Evolutionary conservation across 306 rosid species (phyloP).

Genomic region (Pachyrhizus erosus): DNA sequence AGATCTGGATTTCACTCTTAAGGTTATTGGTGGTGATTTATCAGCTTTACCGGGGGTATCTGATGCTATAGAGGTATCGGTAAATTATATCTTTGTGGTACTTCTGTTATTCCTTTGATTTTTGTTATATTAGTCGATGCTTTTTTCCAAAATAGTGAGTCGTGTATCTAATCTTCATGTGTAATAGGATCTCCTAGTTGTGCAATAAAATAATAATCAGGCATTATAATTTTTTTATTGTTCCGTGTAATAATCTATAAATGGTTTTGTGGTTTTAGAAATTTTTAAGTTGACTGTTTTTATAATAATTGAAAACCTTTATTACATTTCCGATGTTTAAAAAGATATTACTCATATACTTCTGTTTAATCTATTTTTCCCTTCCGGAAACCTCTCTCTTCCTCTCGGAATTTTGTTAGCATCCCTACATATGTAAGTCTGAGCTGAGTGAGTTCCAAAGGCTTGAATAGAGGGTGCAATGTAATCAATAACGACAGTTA

Average conservation of each 20-base stretch:
- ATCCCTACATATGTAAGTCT: background rate
- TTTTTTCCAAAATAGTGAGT: background rate
- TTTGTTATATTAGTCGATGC: conserved; percentile 12
- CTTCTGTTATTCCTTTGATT: conserved; percentile 33
- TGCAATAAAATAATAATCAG: background rate
- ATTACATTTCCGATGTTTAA: background rate
- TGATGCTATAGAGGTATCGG: conserved; percentile 83
- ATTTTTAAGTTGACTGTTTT: background rate
- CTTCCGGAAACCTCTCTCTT: background rate
- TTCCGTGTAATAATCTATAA: background rate
- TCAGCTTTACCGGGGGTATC: conserved; percentile 85
- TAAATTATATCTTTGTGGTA: conserved; percentile 11
- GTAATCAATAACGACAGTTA: background rate
- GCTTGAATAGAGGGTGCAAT: conserved; percentile 23
- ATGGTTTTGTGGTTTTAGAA: background rate
- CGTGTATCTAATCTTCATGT: background rate
- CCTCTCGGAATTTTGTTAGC: conserved; percentile 6
- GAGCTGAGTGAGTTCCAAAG: background rate
- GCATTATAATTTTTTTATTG: background rate
- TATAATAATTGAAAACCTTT: background rate
- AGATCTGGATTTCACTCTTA: conserved; percentile 90
- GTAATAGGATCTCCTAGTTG: background rate
- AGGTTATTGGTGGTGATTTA: conserved; percentile 81
- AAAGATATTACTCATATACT: background rate
- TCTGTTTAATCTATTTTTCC: background rate